Conservation (phyloP, 345 rosid genomes). For the Linum trigynum region DNA sequence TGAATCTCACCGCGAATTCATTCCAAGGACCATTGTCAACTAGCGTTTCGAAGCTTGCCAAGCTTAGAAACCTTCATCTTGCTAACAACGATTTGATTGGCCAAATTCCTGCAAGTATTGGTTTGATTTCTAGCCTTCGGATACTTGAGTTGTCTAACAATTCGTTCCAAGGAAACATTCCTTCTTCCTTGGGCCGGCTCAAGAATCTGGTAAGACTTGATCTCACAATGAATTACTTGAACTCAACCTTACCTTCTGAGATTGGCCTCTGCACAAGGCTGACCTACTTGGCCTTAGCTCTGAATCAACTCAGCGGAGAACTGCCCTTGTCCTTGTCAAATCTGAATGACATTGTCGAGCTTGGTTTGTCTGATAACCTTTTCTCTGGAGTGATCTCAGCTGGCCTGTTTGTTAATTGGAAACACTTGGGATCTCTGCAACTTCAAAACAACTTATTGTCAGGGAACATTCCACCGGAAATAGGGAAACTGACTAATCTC, state of each 20-base stretch:
- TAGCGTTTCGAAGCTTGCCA: constrained; percentile 42
- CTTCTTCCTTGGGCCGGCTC: constrained; percentile 47
- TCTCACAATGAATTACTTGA: constrained; percentile 30
- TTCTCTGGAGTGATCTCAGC: constrained; percentile 42
- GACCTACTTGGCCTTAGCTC: constrained; percentile 43
- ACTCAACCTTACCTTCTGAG: constrained; percentile 46
- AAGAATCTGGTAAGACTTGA: constrained; percentile 31
- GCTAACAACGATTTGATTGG: constrained; percentile 32
- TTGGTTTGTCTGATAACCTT: constrained; percentile 36
- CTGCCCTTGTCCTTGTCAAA: constrained; percentile 45
- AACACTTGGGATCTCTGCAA: constrained; percentile 35
- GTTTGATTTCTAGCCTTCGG: constrained; percentile 32
- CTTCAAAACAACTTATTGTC: constrained; percentile 40
- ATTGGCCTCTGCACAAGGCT: constrained; percentile 47
- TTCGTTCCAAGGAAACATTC: constrained; percentile 40
- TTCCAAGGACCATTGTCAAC: constrained; percentile 37
- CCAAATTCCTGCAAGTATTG: constrained; percentile 34
- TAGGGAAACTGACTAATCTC: constrained; percentile 34
- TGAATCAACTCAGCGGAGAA: constrained; percentile 38
- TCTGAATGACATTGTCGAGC: constrained; percentile 18
- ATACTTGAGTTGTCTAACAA: constrained; percentile 31
- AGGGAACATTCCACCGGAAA: constrained; percentile 40
- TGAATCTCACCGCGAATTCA: constrained; percentile 30
- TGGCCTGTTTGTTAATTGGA: constrained; percentile 37
- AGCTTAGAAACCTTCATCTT: constrained; percentile 32